Conservation (phyloP, 305 asterid genomes). For the Euphrasia arctica region DNA sequence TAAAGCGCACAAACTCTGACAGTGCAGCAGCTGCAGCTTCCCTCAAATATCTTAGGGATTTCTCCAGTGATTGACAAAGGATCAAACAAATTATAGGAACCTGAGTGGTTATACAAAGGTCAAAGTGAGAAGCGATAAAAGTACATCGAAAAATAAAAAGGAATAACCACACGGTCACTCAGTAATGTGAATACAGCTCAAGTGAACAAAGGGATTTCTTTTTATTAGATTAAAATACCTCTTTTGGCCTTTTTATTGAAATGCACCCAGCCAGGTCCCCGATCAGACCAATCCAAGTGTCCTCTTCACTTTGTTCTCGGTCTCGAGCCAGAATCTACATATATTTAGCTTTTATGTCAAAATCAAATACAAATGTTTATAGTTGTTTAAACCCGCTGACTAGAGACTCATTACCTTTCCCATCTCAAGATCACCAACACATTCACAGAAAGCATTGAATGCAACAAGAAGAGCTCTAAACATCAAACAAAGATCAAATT, state of each 20-base stretch:
- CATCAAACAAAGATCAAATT: slow-evolving; percentile 24
- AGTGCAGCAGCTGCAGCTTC: slow-evolving; percentile 99
- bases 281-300: slow-evolving; percentile 78
- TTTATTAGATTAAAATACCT: slow-evolving; percentile 42
- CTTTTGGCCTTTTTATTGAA: slow-evolving; percentile 94
- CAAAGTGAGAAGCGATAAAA: slow-evolving; percentile 18
- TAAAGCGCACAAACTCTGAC: slow-evolving; percentile 84
- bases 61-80: slow-evolving; percentile 71
- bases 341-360: slow-evolving; percentile 20
- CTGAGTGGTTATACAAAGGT: slow-evolving; percentile 36
- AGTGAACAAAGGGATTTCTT: background rate
- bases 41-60: slow-evolving; percentile 62
- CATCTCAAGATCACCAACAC: slow-evolving; percentile 99
- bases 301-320: slow-evolving; percentile 77
- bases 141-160: slow-evolving; percentile 8
- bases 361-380: slow-evolving; percentile 18
- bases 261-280: slow-evolving; percentile 94
- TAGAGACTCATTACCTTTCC: slow-evolving; percentile 69
- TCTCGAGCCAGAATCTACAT: slow-evolving; percentile 90
- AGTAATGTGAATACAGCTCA: slow-evolving; percentile 8
- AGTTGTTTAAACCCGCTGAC: slow-evolving; percentile 13
- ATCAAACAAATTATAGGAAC: slow-evolving; percentile 66
- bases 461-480: slow-evolving; percentile 70
- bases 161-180: background rate
- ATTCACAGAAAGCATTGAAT: slow-evolving; percentile 94